Percentiles rank a stretch among this genome's conserved stretches.
These are phyloP conservation scores for Dendrostoma leiphaemia DNA, from an alignment of 2,329 filamentous ascomycete species.

Conservation along the genomic window DNA sequence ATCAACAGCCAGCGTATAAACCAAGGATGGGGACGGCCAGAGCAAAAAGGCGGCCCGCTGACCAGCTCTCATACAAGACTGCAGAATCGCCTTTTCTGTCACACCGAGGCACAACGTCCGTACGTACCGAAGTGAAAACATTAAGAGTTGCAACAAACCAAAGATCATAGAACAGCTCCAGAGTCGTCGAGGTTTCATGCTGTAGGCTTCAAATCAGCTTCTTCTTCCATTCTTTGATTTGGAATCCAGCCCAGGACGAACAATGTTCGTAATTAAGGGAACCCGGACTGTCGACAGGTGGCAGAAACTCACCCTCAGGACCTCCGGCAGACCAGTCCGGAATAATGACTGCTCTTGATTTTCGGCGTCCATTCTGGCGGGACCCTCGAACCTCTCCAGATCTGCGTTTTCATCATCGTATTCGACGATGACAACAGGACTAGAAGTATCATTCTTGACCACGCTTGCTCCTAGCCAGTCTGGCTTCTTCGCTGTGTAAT, in stretches of 20 bases:
- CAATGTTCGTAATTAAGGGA: neutral
- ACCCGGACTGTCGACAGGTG: neutral
- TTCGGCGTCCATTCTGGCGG: neutral
- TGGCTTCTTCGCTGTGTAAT: neutral
- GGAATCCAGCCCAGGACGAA: too few relatives aligned
- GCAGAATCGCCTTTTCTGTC: neutral
- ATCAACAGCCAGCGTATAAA: too few relatives aligned
- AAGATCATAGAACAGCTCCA: slow-evolving; percentile 3
- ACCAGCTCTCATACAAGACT: too few relatives aligned
- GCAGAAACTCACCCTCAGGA: neutral
- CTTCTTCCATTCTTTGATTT: neutral
- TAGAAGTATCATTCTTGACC: neutral
- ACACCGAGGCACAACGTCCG: neutral
- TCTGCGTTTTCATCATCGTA: neutral
- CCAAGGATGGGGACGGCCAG: too few relatives aligned
- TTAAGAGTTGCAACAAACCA: slow-evolving; percentile 10
- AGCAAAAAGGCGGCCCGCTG: too few relatives aligned
- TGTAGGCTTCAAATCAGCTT: neutral
- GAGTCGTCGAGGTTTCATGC: neutral
- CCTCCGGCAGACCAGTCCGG: neutral
- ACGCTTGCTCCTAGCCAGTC: neutral
- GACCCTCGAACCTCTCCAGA: neutral
- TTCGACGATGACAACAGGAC: neutral
- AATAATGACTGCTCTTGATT: neutral
- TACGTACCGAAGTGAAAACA: slow-evolving; percentile 5